Conservation (phyloP, 768 basidiomycete genomes). For the Panaeolus papilionaceus region DNA sequence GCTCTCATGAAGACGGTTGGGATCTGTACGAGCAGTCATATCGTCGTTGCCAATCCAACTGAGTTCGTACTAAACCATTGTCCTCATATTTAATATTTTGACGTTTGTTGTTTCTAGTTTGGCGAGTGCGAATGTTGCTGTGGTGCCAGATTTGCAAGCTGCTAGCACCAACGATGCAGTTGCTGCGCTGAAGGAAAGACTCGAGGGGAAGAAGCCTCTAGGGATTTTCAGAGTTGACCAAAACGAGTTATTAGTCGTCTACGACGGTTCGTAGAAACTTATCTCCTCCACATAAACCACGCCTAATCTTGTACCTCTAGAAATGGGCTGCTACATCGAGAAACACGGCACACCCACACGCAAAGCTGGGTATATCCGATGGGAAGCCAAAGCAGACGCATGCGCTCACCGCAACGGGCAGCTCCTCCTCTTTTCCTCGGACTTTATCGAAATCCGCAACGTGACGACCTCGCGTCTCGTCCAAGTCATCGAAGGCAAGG, state of each 20-base stretch:
- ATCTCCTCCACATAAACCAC: no score
- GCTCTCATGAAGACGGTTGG: constrained; percentile 68
- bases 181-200: constrained; percentile 60
- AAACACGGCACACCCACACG: constrained; percentile 71
- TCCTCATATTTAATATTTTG: neutral
- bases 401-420: constrained; percentile 68
- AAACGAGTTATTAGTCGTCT: constrained; percentile 72
- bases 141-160: constrained; percentile 66
- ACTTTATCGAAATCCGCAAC: constrained; percentile 79
- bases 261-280: constrained; percentile 60
- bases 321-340: constrained; percentile 78
- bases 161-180: constrained; percentile 46
- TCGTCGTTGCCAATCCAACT: constrained; percentile 70
- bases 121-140: constrained; percentile 43
- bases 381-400: constrained; percentile 74
- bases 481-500: constrained; percentile 81
- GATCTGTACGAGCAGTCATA: constrained; percentile 66
- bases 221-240: constrained; percentile 65
- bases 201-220: constrained; percentile 65
- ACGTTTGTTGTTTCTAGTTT: constrained; percentile 37
- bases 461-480: constrained; percentile 68
- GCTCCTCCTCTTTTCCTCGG: constrained; percentile 73
- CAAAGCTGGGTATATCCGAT: constrained; percentile 68
- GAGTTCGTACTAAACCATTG: constrained; percentile 52
- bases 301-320: constrained; percentile 39